A percentile compares a stretch with the other conserved stretches of the same genome.
phyloP scores from a whole-genome alignment of 805 yeast genomes.

The Zygotorulaspora sp. region DNA sequence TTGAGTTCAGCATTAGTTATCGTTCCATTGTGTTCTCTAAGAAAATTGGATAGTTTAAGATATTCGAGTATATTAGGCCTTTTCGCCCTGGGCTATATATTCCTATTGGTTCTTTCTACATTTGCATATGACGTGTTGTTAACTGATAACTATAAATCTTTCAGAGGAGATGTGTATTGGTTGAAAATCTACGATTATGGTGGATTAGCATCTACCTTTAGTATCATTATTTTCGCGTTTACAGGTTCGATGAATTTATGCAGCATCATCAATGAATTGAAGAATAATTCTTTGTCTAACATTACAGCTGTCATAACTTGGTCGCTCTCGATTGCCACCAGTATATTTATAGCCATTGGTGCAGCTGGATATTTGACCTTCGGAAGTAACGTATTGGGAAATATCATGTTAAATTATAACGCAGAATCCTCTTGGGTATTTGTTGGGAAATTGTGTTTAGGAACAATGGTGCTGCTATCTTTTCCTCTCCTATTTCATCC shows the following conservation, averaged over 20 bases:
- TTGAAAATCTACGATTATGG: conserved; percentile 41
- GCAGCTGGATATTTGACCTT: conserved; percentile 67
- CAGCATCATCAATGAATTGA: conserved; percentile 67
- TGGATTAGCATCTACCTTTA: conserved; percentile 57
- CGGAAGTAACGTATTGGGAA: conserved; percentile 62
- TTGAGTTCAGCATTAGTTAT: conserved; percentile 47
- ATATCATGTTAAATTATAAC: conserved; percentile 65
- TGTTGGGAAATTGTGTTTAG: conserved; percentile 57
- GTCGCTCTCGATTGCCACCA: conserved; percentile 51
- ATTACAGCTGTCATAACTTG: conserved; percentile 41
- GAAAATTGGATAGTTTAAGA: conserved; percentile 61
- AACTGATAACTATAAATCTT: conserved; percentile 36
- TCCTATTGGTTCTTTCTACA: conserved; percentile 41
- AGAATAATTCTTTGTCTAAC: conserved; percentile 48
- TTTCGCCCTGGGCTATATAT: conserved; percentile 57
- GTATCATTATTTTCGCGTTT: conserved; percentile 72
- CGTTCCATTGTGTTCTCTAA: conserved; percentile 60
- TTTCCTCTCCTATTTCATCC: conserved; percentile 82
- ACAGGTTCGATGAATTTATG: conserved; percentile 81
- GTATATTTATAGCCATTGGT: conserved; percentile 60
- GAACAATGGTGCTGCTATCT: conserved; percentile 68
- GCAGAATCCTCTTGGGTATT: conserved; percentile 44
- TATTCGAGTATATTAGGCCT: conserved; percentile 69
- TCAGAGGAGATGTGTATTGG: conserved; percentile 43
- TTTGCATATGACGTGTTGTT: conserved; percentile 38